phyloP scores from a whole-genome alignment of 257 asterid genomes.

The Rauvolfia tetraphylla region DNA sequence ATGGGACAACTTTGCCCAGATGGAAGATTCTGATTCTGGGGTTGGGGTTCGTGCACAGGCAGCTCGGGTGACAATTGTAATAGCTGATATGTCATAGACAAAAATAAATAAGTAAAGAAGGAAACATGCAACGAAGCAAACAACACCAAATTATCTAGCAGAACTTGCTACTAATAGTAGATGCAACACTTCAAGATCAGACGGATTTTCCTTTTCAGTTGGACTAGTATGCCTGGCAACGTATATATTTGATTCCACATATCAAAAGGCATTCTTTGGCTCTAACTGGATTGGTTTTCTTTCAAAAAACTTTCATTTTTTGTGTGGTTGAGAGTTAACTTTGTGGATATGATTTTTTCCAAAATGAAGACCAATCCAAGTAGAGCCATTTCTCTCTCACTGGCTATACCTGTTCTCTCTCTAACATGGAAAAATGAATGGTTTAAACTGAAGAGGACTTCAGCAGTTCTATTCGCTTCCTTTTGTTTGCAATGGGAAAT shows the following conservation, averaged over 20 bases:
- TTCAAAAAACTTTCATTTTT: too few relatives aligned
- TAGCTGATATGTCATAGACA: conserved; percentile 37
- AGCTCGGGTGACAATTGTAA: conserved; percentile 37
- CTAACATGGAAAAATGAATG: not conserved
- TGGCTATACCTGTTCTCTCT: not conserved
- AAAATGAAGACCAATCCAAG: too few relatives aligned
- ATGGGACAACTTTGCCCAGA: conserved; percentile 31
- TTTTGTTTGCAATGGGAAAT: not conserved
- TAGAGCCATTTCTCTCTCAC: not conserved
- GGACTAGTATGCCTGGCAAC: not conserved
- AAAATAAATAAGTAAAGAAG: conserved; percentile 4
- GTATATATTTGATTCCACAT: not conserved
- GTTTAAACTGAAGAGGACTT: not conserved
- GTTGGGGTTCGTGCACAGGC: conserved; percentile 26
- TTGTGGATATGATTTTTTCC: too few relatives aligned
- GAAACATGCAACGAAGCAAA: not conserved
- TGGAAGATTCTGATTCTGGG: conserved; percentile 27
- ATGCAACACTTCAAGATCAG: not conserved
- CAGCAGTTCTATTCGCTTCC: not conserved
- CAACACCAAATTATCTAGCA: not conserved
- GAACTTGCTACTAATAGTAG: not conserved
- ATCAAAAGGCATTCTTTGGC: not conserved
- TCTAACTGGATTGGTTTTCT: too few relatives aligned
- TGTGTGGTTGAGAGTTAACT: too few relatives aligned
- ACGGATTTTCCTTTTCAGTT: not conserved